Evolutionary conservation across 73 alveolate species (phyloP).

Genomic region (Symbiodinium pilosum): DNA sequence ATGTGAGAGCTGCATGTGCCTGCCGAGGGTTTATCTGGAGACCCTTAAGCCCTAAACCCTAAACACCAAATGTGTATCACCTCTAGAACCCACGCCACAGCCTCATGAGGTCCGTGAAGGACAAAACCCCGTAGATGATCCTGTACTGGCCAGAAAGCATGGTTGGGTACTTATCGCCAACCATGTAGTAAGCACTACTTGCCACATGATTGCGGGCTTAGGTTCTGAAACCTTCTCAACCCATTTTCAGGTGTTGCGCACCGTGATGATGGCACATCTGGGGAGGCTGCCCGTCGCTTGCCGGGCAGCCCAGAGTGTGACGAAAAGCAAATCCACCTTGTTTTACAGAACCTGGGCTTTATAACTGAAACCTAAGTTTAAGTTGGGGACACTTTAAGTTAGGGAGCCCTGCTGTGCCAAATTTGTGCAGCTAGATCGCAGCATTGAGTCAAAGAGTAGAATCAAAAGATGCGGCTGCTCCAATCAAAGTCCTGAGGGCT

Average conservation of each 20-base stretch:
- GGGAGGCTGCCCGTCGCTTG: slow-evolving; percentile 57
- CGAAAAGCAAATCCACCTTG: no score
- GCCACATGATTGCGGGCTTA: neutral
- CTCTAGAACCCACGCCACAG: neutral
- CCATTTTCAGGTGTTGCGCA: slow-evolving; percentile 67
- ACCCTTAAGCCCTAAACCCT: neutral
- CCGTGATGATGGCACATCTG: slow-evolving; percentile 50
- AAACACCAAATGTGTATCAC: neutral
- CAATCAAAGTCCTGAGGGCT: no score
- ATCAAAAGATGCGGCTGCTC: no score
- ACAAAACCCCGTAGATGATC: neutral
- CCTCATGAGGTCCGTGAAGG: neutral
- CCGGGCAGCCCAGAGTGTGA: slow-evolving; percentile 4
- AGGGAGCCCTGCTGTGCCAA: no score
- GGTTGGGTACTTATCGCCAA: neutral
- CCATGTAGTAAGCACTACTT: neutral
- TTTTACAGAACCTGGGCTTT: neutral
- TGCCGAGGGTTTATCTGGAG: neutral
- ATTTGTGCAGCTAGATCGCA: no score
- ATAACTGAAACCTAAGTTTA: no score
- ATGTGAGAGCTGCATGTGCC: no score
- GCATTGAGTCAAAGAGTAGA: no score
- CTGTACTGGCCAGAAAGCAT: neutral
- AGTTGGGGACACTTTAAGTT: no score
- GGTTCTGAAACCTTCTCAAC: no score